Evolutionary conservation across 2,329 filamentous ascomycete species (phyloP).

Genomic region (Talaromyces sp.): DNA sequence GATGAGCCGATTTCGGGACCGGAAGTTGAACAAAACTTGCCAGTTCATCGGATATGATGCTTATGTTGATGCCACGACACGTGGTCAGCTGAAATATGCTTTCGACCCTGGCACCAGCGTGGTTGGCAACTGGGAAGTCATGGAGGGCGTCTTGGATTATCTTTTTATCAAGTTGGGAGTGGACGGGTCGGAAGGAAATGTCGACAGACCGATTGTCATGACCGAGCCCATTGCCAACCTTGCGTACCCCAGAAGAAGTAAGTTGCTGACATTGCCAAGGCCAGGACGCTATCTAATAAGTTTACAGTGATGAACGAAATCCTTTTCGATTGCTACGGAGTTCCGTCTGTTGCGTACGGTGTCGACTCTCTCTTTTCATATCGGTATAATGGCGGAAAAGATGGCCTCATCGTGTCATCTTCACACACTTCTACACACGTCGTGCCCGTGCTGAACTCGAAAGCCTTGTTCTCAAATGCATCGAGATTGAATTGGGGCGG

Average conservation of each 20-base stretch:
- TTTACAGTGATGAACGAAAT: slow-evolving; percentile 87
- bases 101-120: slow-evolving; percentile 90
- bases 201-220: slow-evolving; percentile 87
- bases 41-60: slow-evolving; percentile 90
- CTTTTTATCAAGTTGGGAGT: slow-evolving; percentile 90
- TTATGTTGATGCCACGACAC: slow-evolving; percentile 87
- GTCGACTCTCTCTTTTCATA: slow-evolving; percentile 98
- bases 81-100: slow-evolving; percentile 81
- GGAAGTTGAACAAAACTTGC: slow-evolving; percentile 86
- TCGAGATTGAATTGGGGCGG: slow-evolving; percentile 94
- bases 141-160: slow-evolving; percentile 92
- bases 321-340: slow-evolving; percentile 90
- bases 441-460: slow-evolving; percentile 84
- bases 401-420: slow-evolving; percentile 83
- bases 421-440: slow-evolving; percentile 92
- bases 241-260: slow-evolving; percentile 81
- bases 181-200: slow-evolving; percentile 63
- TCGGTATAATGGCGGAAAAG: slow-evolving; percentile 79
- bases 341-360: slow-evolving; percentile 84
- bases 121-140: slow-evolving; percentile 95
- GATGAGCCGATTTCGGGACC: slow-evolving; percentile 91
- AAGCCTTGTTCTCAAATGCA: slow-evolving; percentile 76
- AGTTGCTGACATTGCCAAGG: slow-evolving; percentile 25
- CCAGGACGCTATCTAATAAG: background rate
- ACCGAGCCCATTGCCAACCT: slow-evolving; percentile 92